Conservation (phyloP, 306 rosid genomes). For the Fragaria nilgerrensis region DNA sequence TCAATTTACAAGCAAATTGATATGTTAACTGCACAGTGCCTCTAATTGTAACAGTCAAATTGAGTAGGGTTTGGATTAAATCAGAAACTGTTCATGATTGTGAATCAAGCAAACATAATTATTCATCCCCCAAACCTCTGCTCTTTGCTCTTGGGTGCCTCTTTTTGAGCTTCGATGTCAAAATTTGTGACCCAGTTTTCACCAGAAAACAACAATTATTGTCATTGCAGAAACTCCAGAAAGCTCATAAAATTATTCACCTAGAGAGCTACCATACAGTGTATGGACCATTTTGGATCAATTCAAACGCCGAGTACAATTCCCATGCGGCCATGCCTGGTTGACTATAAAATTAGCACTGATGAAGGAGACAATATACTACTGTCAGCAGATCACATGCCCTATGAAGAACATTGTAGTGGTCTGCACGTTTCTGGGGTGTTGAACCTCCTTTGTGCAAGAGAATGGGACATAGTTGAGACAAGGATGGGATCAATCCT, state of each 20-base stretch:
- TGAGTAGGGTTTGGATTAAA: neutral
- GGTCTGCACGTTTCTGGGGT: conserved; percentile 16
- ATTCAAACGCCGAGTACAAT: neutral
- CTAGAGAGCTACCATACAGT: neutral
- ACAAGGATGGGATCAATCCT: conserved; percentile 24
- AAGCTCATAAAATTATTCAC: neutral
- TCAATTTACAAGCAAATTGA: neutral
- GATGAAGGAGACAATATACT: neutral
- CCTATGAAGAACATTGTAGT: neutral
- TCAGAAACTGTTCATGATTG: neutral
- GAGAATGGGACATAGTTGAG: conserved; percentile 49
- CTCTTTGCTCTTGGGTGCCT: neutral
- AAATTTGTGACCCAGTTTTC: neutral
- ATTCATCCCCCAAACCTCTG: neutral
- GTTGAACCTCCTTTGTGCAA: conserved; percentile 25
- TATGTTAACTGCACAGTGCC: neutral
- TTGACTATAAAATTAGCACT: neutral
- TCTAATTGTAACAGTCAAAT: neutral
- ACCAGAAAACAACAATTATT: neutral
- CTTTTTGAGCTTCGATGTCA: neutral
- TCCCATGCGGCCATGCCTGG: neutral
- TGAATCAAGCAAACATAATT: neutral
- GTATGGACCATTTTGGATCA: neutral
- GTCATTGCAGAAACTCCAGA: neutral
- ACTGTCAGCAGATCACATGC: conserved; percentile 3